These are phyloP conservation scores for Skeletonema grethae DNA, from an alignment of 108 stramenopile genomes.

Conservation along the genomic window DNA sequence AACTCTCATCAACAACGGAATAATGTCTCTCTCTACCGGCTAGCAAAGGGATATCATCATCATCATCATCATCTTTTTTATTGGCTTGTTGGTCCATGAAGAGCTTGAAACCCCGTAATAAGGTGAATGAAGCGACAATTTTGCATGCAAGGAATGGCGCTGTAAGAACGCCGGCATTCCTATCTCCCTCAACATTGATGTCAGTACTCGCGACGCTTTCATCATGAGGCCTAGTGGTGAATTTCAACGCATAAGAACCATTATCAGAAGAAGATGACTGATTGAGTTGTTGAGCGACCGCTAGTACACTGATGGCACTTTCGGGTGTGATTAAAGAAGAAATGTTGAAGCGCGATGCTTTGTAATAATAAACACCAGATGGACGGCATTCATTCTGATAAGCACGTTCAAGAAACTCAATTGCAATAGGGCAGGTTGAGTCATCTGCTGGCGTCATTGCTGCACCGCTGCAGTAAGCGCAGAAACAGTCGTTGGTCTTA, in stretches of 20 bases:
- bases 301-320: constrained; percentile 29
- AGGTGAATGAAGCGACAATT: constrained; percentile 7
- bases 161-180: background rate
- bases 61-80: background rate
- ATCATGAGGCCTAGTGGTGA: background rate
- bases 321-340: constrained; percentile 33
- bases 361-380: constrained; percentile 5
- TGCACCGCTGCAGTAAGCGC: constrained; percentile 23
- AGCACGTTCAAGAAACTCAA: constrained; percentile 7
- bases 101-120: constrained; percentile 20
- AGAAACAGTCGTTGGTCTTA: constrained; percentile 29
- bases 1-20: constrained; percentile 3
- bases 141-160: constrained; percentile 20
- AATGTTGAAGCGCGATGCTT: background rate
- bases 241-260: constrained; percentile 17
- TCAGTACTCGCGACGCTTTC: background rate
- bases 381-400: constrained; percentile 11
- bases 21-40: background rate
- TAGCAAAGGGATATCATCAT: background rate
- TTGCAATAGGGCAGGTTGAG: background rate
- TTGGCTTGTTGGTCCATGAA: constrained; percentile 5
- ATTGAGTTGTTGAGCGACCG: constrained; percentile 32
- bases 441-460: constrained; percentile 10
- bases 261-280: constrained; percentile 19
- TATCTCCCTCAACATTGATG: background rate